Percentiles rank a stretch among this genome's conserved stretches.
Conservation (phyloP, 129 eudicot species). For the Apium graveolens region DNA sequence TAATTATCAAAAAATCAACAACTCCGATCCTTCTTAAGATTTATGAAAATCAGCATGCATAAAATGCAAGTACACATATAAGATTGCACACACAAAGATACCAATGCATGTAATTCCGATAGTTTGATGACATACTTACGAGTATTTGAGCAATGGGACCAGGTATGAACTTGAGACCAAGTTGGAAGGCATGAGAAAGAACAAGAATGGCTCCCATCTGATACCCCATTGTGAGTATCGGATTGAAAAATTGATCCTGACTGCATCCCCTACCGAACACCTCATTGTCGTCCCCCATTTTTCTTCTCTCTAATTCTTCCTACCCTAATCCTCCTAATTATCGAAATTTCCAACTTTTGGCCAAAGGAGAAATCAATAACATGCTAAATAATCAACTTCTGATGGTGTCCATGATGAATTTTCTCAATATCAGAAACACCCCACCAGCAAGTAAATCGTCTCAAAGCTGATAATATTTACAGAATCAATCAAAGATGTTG, state of each 20-base stretch:
- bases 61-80: too few relatives aligned
- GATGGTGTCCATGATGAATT: background rate
- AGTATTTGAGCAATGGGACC: slow-evolving; percentile 81
- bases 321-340: background rate
- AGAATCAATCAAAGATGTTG: background rate
- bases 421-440: background rate
- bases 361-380: background rate
- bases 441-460: background rate
- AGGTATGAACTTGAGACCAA: slow-evolving; percentile 65
- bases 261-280: slow-evolving; percentile 7
- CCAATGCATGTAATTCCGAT: background rate
- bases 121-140: slow-evolving; percentile 61
- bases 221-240: slow-evolving; percentile 63
- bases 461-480: background rate
- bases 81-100: background rate
- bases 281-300: slow-evolving; percentile 4
- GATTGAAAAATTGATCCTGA: slow-evolving; percentile 52
- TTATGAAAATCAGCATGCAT: background rate
- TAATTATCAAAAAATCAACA: background rate
- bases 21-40: background rate
- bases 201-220: slow-evolving; percentile 76
- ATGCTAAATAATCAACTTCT: background rate
- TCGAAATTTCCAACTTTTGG: background rate
- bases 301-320: background rate
- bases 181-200: slow-evolving; percentile 71